Conservation (phyloP, 768 basidiomycete genomes). For the Leccinum imitatum region DNA sequence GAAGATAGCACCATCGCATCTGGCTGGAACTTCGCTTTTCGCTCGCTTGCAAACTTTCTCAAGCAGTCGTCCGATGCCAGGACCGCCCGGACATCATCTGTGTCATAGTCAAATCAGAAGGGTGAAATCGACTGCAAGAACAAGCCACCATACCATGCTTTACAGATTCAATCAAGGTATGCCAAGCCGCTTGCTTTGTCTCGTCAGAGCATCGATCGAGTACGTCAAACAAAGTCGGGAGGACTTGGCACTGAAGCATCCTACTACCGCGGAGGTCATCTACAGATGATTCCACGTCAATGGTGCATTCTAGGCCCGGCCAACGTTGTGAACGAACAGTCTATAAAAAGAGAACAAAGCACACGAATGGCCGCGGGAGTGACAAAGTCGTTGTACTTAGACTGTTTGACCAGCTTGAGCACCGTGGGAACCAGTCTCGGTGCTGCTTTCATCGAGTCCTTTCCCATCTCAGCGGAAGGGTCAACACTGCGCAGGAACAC, state of each 20-base stretch:
- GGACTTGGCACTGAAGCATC: slow-evolving; percentile 17
- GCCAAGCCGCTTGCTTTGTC: slow-evolving; percentile 13
- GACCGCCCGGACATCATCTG: slow-evolving; percentile 10
- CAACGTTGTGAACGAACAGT: slow-evolving; percentile 12
- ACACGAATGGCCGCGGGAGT: slow-evolving; percentile 27
- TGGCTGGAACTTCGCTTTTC: slow-evolving; percentile 5
- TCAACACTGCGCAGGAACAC: no score
- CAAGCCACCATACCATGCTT: slow-evolving; percentile 16
- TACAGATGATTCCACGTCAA: slow-evolving; percentile 8
- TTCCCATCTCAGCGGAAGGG: no score
- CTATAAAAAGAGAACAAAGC: slow-evolving; percentile 23
- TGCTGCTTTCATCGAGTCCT: slow-evolving; percentile 6
- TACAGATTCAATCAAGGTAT: slow-evolving; percentile 17
- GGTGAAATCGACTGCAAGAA: not conserved
- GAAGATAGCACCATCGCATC: slow-evolving; percentile 17
- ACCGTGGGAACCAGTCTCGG: slow-evolving; percentile 11
- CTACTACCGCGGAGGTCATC: slow-evolving; percentile 18
- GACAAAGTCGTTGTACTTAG: slow-evolving; percentile 29
- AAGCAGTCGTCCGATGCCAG: slow-evolving; percentile 11
- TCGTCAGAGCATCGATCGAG: slow-evolving; percentile 22
- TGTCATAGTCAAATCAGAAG: not conserved
- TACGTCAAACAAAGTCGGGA: slow-evolving; percentile 20
- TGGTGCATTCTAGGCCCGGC: not conserved
- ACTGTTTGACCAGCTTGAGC: slow-evolving; percentile 18
- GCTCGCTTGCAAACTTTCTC: slow-evolving; percentile 15